Percentiles rank a stretch among this genome's conserved stretches.
These are phyloP conservation scores for Bryum argenteum DNA, from an alignment of 225 moss, liverwort and hornwort species.

Conservation along the genomic window DNA sequence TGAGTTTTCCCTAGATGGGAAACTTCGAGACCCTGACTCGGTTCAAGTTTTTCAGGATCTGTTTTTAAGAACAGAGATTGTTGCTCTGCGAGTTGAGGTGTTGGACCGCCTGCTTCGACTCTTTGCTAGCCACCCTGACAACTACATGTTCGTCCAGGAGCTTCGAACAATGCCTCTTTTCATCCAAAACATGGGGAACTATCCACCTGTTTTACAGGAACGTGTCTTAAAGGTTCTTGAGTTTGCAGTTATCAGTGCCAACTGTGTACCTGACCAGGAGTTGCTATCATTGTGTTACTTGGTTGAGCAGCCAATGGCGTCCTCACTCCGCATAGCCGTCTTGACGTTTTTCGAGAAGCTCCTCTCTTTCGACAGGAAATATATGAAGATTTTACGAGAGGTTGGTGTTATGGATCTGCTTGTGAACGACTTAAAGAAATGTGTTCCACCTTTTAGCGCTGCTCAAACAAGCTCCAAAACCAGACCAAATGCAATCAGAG, in stretches of 20 bases:
- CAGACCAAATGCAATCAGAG: constrained; percentile 28
- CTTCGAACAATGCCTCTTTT: constrained; percentile 91
- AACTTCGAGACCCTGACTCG: constrained; percentile 75
- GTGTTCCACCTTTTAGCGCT: constrained; percentile 57
- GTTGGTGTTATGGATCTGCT: constrained; percentile 90
- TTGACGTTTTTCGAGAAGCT: constrained; percentile 92
- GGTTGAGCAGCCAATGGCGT: constrained; percentile 81
- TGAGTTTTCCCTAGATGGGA: constrained; percentile 73
- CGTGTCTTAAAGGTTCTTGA: constrained; percentile 94
- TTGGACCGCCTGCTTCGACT: constrained; percentile 88
- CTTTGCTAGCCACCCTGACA: constrained; percentile 90
- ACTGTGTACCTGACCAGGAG: constrained; percentile 92
- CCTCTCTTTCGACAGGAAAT: constrained; percentile 93
- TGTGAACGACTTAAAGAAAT: constrained; percentile 84
- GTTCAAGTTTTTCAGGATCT: constrained; percentile 87
- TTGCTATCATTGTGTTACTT: constrained; percentile 91
- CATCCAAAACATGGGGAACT: constrained; percentile 86
- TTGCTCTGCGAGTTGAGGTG: constrained; percentile 73
- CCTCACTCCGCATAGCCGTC: constrained; percentile 70
- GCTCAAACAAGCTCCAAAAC: constrained; percentile 36
- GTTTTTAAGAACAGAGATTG: constrained; percentile 74
- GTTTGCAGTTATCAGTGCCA: constrained; percentile 89
- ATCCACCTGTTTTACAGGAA: constrained; percentile 83
- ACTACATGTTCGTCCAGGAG: constrained; percentile 86
- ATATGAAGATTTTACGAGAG: constrained; percentile 91